Base-by-base conservation (phyloP, 768 basidiomycete species). In the Tulasnella sp. region DNA sequence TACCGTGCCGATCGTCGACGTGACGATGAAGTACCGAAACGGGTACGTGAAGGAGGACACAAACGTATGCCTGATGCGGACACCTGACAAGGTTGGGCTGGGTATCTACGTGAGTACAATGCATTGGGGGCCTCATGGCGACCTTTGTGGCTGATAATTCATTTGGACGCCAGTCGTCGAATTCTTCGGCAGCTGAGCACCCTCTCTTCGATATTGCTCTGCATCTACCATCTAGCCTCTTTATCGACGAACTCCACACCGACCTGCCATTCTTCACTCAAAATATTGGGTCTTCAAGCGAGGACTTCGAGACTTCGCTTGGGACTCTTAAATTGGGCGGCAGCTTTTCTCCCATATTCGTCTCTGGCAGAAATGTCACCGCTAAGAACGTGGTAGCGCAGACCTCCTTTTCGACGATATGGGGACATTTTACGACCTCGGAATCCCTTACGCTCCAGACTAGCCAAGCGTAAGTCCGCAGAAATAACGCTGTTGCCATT, bases 21-120 rank as follows among this genome's bases (percentile, higher is more conserved):
- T 80, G 37, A 73, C 72, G 41, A 80, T 80, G 79, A 80, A 80
- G 41, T 80, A 75, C 31, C 79, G 79, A n/a, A 73, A n/a, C n/a
- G 2, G 14, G 48, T 69, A 75, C 37, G 79, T n/a, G 72, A 31
- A 48, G 58, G 31, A 31, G 72, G 69, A 44, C 28, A 73, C 79
- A 6, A 73, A 48, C 44, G 79, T 80, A 34, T 80, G 79, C 46
- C 79, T 80, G 28, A 80, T 80, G 79, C 64, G 69, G 31, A 80
- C 72, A 40, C 48, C 37, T 12, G 72, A 80, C 46, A 48, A 31
- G 42, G 79, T 80, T 50, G 79, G 79, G 31, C 44, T 80, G 44
- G 79, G 79, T 28, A 73, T 80, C 76, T 80, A 80, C 72, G 79
- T 80, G 69, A 75, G 79, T 80, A 69, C 42, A 50, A 16, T 54